Evolutionary conservation across 176 grass and related monocot species (phyloP).

Genomic region (Guadua angustifolia): DNA sequence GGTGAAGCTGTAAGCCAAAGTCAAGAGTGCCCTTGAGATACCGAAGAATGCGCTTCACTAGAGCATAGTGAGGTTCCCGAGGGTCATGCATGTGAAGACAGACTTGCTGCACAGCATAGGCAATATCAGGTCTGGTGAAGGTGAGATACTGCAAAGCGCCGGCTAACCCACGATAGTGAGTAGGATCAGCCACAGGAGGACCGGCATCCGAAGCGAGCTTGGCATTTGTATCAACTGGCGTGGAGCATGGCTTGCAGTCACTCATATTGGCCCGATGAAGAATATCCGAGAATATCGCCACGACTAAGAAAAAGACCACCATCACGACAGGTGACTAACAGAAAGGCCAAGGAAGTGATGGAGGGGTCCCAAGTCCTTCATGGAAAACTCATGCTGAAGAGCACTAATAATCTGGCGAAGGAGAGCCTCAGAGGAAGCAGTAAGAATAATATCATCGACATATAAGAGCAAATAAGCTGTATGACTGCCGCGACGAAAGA

Average conservation of each 20-base stretch:
- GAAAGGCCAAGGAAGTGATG: neutral
- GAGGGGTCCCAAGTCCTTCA: neutral
- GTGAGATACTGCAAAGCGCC: neutral
- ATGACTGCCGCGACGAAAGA: neutral
- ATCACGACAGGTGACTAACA: neutral
- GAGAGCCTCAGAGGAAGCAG: neutral
- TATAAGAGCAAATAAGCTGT: neutral
- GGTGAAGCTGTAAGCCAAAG: neutral
- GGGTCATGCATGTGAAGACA: neutral
- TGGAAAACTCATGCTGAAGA: neutral
- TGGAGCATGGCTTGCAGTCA: neutral
- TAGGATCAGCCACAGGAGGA: neutral
- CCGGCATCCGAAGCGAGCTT: neutral
- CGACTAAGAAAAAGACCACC: neutral
- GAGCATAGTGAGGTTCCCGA: neutral
- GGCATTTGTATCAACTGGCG: neutral
- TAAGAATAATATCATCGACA: slow-evolving; percentile 1
- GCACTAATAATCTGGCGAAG: neutral
- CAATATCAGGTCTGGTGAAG: neutral
- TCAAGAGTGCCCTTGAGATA: neutral
- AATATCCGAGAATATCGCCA: neutral
- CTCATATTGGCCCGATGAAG: neutral
- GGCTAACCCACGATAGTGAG: neutral
- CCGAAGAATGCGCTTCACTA: neutral
- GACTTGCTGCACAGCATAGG: neutral